Base-by-base conservation (phyloP, 371 early-diverging fungal genomes). In the Apophysomyces sp. region DNA sequence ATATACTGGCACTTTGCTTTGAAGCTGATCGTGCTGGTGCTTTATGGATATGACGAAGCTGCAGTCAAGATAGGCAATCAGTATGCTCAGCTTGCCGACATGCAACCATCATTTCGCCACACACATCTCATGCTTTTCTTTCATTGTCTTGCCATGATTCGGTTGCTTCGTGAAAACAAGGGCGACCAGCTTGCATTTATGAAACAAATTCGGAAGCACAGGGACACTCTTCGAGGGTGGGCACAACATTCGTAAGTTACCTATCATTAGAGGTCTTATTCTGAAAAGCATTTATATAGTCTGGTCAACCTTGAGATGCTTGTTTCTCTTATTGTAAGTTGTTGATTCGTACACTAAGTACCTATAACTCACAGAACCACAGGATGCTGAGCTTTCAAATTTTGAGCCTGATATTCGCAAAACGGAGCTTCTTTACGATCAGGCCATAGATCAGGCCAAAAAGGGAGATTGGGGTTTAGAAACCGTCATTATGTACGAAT, bases 341-440 rank as follows among this genome's bases (percentile, higher is more conserved):
- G 6, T 3, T 8, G 9, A 8, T n/a, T 4, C 6, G 7, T 21
- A 16, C 21, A 21, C 18, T 21, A 44, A 16, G 8, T 9, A 5
- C 3, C 21, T 7, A 21, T 18, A 44, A 21, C 49, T 44, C 21
- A 44, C 4, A 9, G 0, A 44, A 6, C 21, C 3, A 21, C 21
- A 44, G 49, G 74, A 80, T 58, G 81, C 81, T n/a, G 81, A 80
- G 40, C 51, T 80, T 3, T 68, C 78, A 12, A 62, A 71, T 4
- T 55, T 80, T 24, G 59, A 66, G 0, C 16, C 37, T 1, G 60
- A 80, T 6, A 60, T 69, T 3, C 40, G 55, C 3, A 51, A 55
- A 12, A 67, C 78, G 0, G 76, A 75, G 34, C 59, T 68, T 21
- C 34, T 72, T 4, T 81, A 72, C 31, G 77, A 81, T 29, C 49